Conservation (phyloP, 805 yeast genomes). For the Blastobotrys peoriensis region DNA sequence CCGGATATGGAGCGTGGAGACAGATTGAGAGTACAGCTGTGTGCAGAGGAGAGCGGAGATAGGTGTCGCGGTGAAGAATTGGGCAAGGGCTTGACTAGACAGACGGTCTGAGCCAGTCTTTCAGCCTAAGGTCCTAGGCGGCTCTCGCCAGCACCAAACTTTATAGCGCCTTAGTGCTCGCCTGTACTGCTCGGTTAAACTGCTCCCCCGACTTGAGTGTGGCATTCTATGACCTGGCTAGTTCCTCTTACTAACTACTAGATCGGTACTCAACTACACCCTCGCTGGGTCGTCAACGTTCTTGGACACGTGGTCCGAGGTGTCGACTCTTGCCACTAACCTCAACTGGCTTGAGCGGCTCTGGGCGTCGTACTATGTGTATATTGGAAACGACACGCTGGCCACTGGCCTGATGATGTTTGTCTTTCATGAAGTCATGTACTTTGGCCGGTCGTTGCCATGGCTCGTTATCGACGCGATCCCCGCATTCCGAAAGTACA, state of each 20-base stretch:
- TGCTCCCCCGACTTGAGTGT: too few relatives aligned
- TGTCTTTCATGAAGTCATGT: conserved; percentile 76
- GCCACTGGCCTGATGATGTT: conserved; percentile 90
- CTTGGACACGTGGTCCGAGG: conserved; percentile 1
- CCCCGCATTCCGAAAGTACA: conserved; percentile 79
- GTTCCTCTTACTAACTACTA: neutral
- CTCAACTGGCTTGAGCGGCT: conserved; percentile 50
- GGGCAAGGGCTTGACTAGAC: too few relatives aligned
- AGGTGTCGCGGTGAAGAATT: too few relatives aligned
- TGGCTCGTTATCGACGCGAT: conserved; percentile 85
- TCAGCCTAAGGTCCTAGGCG: too few relatives aligned
- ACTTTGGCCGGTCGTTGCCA: conserved; percentile 88
- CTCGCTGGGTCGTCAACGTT: neutral
- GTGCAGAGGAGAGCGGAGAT: too few relatives aligned
- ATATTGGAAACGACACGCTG: conserved; percentile 77
- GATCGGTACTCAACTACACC: conserved; percentile 5
- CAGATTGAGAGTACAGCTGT: too few relatives aligned
- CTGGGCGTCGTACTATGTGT: conserved; percentile 89
- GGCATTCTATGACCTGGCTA: neutral
- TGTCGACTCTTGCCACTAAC: conserved; percentile 1
- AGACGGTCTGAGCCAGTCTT: too few relatives aligned
- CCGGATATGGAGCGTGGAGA: too few relatives aligned
- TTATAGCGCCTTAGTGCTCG: too few relatives aligned
- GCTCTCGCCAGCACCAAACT: too few relatives aligned
- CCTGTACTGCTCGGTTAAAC: too few relatives aligned